Conservation (phyloP, 371 early-diverging fungal genomes). For the Batrachochytrium dendrobatidis region DNA sequence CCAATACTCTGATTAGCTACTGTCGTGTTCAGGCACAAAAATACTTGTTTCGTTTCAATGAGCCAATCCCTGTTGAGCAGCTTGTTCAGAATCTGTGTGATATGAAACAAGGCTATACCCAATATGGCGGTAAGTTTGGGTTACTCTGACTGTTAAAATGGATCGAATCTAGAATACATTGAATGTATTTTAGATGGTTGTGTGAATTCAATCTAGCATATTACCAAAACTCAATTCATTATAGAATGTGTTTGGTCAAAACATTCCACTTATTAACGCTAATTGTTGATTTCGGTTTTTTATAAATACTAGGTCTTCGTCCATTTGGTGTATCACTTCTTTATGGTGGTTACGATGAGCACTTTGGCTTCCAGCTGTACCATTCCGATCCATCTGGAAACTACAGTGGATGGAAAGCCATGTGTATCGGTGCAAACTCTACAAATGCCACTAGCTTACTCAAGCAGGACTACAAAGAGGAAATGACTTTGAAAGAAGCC, state of each 20-base stretch:
- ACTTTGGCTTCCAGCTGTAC: slow-evolving; percentile 91
- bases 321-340: slow-evolving; percentile 99
- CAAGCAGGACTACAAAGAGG: slow-evolving; percentile 91
- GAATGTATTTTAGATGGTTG: too few relatives aligned
- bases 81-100: slow-evolving; percentile 93
- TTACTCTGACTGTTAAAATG: too few relatives aligned
- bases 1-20: slow-evolving; percentile 92
- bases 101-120: slow-evolving; percentile 98
- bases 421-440: slow-evolving; percentile 94
- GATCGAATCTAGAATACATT: too few relatives aligned
- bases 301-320: slow-evolving; percentile 80
- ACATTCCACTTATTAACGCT: too few relatives aligned
- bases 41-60: slow-evolving; percentile 79
- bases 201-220: too few relatives aligned
- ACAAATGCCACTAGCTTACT: slow-evolving; percentile 84
- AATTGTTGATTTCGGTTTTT: too few relatives aligned
- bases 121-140: slow-evolving; percentile 79
- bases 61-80: slow-evolving; percentile 86
- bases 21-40: slow-evolving; percentile 84
- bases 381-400: slow-evolving; percentile 99
- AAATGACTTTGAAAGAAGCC: slow-evolving; percentile 81
- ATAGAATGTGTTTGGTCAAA: slow-evolving; percentile 5
- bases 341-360: slow-evolving; percentile 91
- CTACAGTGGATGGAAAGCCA: slow-evolving; percentile 98
- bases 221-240: too few relatives aligned